phyloP scores from a whole-genome alignment of 495 filamentous ascomycete genomes.

The Rusavskia elegans region DNA sequence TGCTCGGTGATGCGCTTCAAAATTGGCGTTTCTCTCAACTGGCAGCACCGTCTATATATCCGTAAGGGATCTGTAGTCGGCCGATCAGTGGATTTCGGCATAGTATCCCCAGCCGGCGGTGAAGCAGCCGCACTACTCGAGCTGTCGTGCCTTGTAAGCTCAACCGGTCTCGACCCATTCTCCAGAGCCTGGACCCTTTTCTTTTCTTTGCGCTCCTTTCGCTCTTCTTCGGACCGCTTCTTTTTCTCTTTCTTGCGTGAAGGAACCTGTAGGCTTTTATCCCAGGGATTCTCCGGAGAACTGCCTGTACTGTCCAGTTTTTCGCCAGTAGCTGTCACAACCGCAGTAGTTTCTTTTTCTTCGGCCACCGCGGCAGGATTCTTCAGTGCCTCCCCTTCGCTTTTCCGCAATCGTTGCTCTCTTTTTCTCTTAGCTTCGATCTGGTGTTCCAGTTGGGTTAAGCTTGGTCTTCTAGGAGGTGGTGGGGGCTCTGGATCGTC shows the following conservation, averaged over 20 bases:
- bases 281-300: slow-evolving; percentile 16
- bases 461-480: slow-evolving; percentile 19
- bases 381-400: slow-evolving; percentile 54
- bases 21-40: slow-evolving; percentile 78
- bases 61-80: slow-evolving; percentile 83
- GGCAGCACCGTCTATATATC: slow-evolving; percentile 90
- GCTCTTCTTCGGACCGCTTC: slow-evolving; percentile 74
- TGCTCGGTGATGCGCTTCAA: slow-evolving; percentile 79
- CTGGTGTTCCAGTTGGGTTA: slow-evolving; percentile 11
- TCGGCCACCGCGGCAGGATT: slow-evolving; percentile 35
- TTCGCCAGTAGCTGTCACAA: slow-evolving; percentile 30
- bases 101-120: slow-evolving; percentile 13
- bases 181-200: slow-evolving; percentile 64
- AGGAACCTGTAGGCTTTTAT: slow-evolving; percentile 30
- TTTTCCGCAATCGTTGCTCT: slow-evolving; percentile 48
- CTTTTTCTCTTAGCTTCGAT: slow-evolving; percentile 21
- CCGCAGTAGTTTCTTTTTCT: slow-evolving; percentile 39
- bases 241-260: slow-evolving; percentile 78
- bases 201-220: slow-evolving; percentile 73
- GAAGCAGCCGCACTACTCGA: slow-evolving; percentile 31
- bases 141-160: slow-evolving; percentile 44
- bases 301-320: slow-evolving; percentile 1
- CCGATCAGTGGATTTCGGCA: slow-evolving; percentile 40
- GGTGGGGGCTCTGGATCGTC: slow-evolving; percentile 14
- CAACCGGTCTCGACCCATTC: slow-evolving; percentile 66